Base-by-base conservation (phyloP, 768 basidiomycete genomes). In the Tylopilus sp. region DNA sequence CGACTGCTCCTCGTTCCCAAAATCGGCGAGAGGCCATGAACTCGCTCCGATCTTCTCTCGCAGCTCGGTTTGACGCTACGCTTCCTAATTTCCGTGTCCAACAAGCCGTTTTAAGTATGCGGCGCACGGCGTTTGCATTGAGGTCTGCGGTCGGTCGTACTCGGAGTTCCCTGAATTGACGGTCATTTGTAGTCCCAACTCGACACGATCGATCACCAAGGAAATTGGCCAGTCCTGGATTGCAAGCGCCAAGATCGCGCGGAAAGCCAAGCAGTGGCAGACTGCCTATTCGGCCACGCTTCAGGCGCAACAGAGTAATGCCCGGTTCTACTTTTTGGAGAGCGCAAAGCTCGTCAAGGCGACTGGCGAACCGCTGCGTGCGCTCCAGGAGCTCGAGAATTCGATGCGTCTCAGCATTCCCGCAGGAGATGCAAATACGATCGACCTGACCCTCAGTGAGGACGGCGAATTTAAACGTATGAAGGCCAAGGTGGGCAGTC, bases 231-330 rank as follows among this genome's bases (percentile, higher is more conserved):
- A 80, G 43, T 85, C 92, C 1, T 99, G 97, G 97, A 78, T 98
- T 13, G 77, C 82, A 25, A 98, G 88, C 54, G 88, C 95, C n/a
- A 98, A 95, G 67, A 93, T 94, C 51, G 97, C 97, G 30, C 78
- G 97, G 30, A 99, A 98, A 66, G 90, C 94, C 4, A 89, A 92
- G 0, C 94, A 98, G 66, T 86, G 84, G 77, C 96, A 98, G 72
- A 98, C 96, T 0, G 93, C 97, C 3, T 99, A 98, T 67, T 97
- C 91, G 63, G 94, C 97, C 7, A 83, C 89, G 57, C 78, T 99
- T 0, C 97, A 99, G 71, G 92, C 94, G 0, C 81, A 85, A 51
- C 86, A 91, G 62, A 77, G 76, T 57, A 77, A 82, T 21, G 80
- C 84, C 1, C 79, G 80, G 0, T 93, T 87, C 64, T 82, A 86